Conservation (phyloP, 1,139 yeast genomes). For the Candida sp. region DNA sequence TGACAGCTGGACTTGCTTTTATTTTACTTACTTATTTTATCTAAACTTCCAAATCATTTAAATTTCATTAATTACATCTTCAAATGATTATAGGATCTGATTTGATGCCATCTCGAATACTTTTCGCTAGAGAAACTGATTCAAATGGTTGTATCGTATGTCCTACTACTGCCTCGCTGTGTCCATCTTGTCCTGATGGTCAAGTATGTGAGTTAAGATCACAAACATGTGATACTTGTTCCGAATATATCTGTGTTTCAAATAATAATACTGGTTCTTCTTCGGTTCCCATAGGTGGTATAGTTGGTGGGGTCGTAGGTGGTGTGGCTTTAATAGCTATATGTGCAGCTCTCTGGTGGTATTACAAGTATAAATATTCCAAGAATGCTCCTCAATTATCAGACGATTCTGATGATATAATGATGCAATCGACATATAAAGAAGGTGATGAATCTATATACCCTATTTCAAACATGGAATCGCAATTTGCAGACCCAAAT, state of each 20-base stretch:
- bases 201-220: slow-evolving; percentile 51
- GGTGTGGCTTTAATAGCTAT: slow-evolving; percentile 39
- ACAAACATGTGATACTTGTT: slow-evolving; percentile 56
- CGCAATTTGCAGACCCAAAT: slow-evolving; percentile 3
- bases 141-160: slow-evolving; percentile 50
- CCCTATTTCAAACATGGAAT: slow-evolving; percentile 13
- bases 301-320: slow-evolving; percentile 65
- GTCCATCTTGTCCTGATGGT: slow-evolving; percentile 54
- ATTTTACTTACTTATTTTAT: background rate
- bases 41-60: background rate
- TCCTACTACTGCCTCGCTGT: slow-evolving; percentile 27
- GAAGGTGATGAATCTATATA: slow-evolving; percentile 17
- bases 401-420: slow-evolving; percentile 22
- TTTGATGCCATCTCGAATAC: background rate
- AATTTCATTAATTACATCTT: background rate
- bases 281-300: slow-evolving; percentile 45
- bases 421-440: slow-evolving; percentile 10
- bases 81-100: background rate
- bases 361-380: slow-evolving; percentile 29
- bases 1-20: background rate
- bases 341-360: slow-evolving; percentile 25
- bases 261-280: slow-evolving; percentile 9
- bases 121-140: slow-evolving; percentile 4
- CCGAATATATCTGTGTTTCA: slow-evolving; percentile 49
- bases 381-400: slow-evolving; percentile 21